phyloP scores from a whole-genome alignment of 2,329 filamentous ascomycete species.

The Aspergillus sp. region DNA sequence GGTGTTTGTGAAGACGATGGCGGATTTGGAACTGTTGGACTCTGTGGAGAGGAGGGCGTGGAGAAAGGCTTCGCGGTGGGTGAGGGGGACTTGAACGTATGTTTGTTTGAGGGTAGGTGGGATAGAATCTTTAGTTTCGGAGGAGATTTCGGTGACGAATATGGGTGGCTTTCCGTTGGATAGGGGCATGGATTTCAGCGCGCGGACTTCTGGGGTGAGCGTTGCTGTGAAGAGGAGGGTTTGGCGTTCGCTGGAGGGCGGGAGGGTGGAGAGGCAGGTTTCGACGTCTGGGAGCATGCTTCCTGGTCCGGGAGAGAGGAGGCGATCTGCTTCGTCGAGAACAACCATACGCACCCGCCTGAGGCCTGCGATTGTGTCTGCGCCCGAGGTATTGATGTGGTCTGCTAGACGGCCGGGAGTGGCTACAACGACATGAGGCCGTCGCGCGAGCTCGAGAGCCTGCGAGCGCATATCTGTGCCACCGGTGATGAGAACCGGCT shows the following conservation, averaged over 20 bases:
- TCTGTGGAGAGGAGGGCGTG: constrained; percentile 84
- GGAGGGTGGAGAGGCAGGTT: constrained; percentile 79
- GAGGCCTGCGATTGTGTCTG: constrained; percentile 83
- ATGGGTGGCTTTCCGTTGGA: constrained; percentile 70
- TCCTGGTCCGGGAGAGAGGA: constrained; percentile 72
- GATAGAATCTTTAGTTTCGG: constrained; percentile 67
- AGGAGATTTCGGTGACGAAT: constrained; percentile 83
- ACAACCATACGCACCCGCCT: constrained; percentile 80
- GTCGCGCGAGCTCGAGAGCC: constrained; percentile 75
- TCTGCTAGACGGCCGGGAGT: constrained; percentile 92
- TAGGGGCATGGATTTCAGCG: constrained; percentile 74
- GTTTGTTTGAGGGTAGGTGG: constrained; percentile 79
- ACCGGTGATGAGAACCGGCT: constrained; percentile 85
- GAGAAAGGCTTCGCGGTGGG: constrained; percentile 91
- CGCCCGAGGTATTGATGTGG: constrained; percentile 86
- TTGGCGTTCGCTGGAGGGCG: constrained; percentile 75
- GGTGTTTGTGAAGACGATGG: constrained; percentile 94
- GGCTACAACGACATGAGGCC: constrained; percentile 90
- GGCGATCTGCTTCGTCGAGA: constrained; percentile 90
- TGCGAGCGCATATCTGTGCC: constrained; percentile 91
- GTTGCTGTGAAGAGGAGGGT: constrained; percentile 96
- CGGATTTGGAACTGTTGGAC: constrained; percentile 69
- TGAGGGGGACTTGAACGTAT: constrained; percentile 85
- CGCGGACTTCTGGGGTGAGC: constrained; percentile 86
- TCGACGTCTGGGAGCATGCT: constrained; percentile 95